Percentiles rank a stretch among this genome's conserved stretches.
Conservation (phyloP, 2,329 filamentous ascomycete species). For the Endoconidiophora laricicola region DNA sequence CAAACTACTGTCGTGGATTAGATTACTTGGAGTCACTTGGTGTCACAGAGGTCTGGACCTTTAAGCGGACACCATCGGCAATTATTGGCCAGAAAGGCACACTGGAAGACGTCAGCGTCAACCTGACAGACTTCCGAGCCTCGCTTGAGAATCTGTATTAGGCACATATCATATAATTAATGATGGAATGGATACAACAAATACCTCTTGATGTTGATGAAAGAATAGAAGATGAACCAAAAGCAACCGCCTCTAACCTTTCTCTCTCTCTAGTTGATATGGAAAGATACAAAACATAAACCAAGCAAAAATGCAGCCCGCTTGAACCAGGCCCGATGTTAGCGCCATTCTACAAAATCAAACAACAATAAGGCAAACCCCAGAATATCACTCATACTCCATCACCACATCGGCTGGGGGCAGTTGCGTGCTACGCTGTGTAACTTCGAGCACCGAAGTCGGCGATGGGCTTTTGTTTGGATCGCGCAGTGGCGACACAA, state of each 20-base stretch:
- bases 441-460: neutral
- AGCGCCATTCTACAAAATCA: too few species aligned
- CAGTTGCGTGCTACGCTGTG: neutral
- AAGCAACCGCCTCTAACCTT: neutral
- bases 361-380: neutral
- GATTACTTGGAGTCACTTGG: conserved; percentile 52
- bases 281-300: neutral
- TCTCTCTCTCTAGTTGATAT: too few species aligned
- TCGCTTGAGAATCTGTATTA: conserved; percentile 14
- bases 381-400: neutral
- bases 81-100: conserved; percentile 19
- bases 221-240: neutral
- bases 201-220: neutral
- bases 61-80: conserved; percentile 23
- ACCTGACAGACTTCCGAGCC: conserved; percentile 25
- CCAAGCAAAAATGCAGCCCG: neutral
- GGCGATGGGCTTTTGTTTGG: neutral
- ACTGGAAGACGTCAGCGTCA: conserved; percentile 28
- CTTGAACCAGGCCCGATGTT: too few species aligned
- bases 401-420: neutral
- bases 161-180: neutral
- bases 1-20: conserved; percentile 59
- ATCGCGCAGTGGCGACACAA: neutral
- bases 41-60: conserved; percentile 44
- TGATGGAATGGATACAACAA: neutral